Conservation (phyloP, 1,139 yeast species). For the Saccharomyces pastorianus region DNA sequence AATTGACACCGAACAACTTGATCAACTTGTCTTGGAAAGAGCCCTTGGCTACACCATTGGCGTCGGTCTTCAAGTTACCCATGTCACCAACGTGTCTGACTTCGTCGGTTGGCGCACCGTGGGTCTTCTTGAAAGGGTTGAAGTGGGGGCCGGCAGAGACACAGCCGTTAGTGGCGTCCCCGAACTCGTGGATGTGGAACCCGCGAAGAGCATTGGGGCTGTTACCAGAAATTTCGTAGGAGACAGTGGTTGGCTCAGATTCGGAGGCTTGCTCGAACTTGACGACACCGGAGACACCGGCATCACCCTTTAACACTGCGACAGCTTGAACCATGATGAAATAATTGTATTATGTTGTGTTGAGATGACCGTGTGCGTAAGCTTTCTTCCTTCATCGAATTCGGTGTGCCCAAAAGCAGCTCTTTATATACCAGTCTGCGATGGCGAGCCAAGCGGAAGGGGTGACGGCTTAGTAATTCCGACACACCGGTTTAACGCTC, state of each 20-base stretch:
- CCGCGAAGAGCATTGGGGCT: slow-evolving; percentile 85
- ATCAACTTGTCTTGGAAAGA: slow-evolving; percentile 66
- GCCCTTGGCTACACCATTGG: slow-evolving; percentile 84
- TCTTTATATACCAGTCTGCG: not conserved
- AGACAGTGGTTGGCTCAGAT: slow-evolving; percentile 69
- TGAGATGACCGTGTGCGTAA: not conserved
- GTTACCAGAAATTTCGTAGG: slow-evolving; percentile 85
- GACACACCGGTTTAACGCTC: not conserved
- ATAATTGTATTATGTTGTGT: not conserved
- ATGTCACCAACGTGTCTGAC: slow-evolving; percentile 94
- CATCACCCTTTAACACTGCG: slow-evolving; percentile 94
- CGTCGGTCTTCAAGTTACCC: slow-evolving; percentile 88
- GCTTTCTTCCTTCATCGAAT: not conserved
- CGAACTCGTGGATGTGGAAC: slow-evolving; percentile 95
- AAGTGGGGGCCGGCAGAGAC: slow-evolving; percentile 98
- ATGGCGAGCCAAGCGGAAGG: not conserved
- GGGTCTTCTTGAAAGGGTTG: slow-evolving; percentile 85
- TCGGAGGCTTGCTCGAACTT: slow-evolving; percentile 76
- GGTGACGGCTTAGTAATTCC: not conserved
- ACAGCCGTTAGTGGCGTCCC: slow-evolving; percentile 98
- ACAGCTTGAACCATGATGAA: slow-evolving; percentile 40
- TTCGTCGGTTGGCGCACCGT: slow-evolving; percentile 90
- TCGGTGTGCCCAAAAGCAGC: not conserved
- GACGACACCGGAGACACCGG: slow-evolving; percentile 79
- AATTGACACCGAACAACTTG: slow-evolving; percentile 76